Evolutionary conservation across 768 basidiomycete species (phyloP), one percentile per base, ranked within the genome.

Genomic region (Phaeolepiota aurea): DNA sequence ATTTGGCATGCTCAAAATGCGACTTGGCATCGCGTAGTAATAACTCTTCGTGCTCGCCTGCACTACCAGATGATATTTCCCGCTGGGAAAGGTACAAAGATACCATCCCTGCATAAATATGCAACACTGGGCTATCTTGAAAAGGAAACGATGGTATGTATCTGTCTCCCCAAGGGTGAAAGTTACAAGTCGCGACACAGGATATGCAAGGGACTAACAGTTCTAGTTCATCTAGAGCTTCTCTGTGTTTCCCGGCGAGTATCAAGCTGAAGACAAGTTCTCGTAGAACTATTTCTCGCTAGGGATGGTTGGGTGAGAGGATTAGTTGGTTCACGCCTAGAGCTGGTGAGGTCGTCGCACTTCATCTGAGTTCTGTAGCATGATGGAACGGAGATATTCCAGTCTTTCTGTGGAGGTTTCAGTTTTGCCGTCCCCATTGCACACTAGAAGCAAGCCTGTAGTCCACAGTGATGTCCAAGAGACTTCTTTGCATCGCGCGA

Each of bases 91-190:
- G 59, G 49, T 82, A 76, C 16, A 91, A 62, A 19, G 71, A 74
- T 10, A 87, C 62, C 39, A 93, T 60, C 1, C 87, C 91, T 2
- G 91, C 89, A 46, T 93, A 92, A 12, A 79, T 66, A 51, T 94
- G 87, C 20, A 94, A 65, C 4, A 79, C 62, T 1, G 83, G 72
- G 47, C 88, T 87, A 48, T 89, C 84, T 53, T 81, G 82, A 63
- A 81, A 94, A 2, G 92, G 92, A 55, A 86, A 83, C 2, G 87
- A 84, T 1, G 89, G 87, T 3, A 94, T 71, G 56, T 87, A 93
- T 18, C 90, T 90, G 47, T n/a, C n/a, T n/a, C n/a, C n/a, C n/a
- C n/a, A n/a, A n/a, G n/a, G n/a, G n/a, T n/a, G n/a, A n/a, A n/a
- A n/a, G n/a, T n/a, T n/a, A n/a, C n/a, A n/a, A n/a, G n/a, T n/a